phyloP scores from a whole-genome alignment of 2,329 filamentous ascomycete genomes.

The Colletotrichum somersetense region DNA sequence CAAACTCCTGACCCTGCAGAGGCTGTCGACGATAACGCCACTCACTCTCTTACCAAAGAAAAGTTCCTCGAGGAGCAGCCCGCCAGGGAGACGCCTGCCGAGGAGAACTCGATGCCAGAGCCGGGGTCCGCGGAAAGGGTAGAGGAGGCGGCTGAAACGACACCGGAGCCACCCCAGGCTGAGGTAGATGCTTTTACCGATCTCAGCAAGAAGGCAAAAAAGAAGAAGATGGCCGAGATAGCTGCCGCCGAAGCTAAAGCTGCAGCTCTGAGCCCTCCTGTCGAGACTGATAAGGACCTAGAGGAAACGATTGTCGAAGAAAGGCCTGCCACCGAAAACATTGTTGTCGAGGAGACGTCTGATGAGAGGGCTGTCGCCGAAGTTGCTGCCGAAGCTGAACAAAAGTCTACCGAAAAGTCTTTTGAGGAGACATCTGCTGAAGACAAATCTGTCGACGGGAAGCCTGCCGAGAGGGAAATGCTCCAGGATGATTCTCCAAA shows the following conservation, averaged over 20 bases:
- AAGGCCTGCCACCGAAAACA: background rate
- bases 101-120: background rate
- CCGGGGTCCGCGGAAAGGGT: background rate
- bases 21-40: background rate
- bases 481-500: no score
- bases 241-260: constrained; percentile 1
- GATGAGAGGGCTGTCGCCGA: background rate
- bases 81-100: background rate
- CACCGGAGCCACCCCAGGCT: background rate
- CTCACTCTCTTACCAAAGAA: background rate
- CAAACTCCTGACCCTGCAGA: background rate
- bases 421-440: background rate
- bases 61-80: background rate
- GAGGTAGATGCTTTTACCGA: constrained; percentile 3
- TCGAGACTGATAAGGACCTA: background rate
- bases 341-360: background rate
- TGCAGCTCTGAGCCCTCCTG: background rate
- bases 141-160: background rate
- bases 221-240: constrained; percentile 33
- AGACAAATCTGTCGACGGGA: background rate
- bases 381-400: background rate
- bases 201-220: constrained; percentile 31
- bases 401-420: background rate
- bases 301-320: background rate
- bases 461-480: background rate